These are phyloP conservation scores for Nemania diffusa DNA, from an alignment of 2,329 filamentous ascomycete genomes.

Conservation along the genomic window DNA sequence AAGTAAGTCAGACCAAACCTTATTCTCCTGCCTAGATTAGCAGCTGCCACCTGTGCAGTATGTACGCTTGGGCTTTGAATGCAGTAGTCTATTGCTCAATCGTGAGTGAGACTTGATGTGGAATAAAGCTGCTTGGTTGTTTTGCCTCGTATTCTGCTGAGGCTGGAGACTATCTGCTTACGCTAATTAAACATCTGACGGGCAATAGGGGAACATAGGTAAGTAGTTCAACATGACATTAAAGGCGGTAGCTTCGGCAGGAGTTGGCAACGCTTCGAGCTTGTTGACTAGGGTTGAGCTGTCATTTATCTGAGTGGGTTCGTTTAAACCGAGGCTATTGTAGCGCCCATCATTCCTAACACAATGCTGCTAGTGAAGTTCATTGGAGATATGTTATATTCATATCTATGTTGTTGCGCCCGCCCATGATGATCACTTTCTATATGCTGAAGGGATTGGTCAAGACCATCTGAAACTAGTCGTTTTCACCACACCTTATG, in stretches of 20 bases:
- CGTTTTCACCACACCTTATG: background rate
- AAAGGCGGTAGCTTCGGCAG: background rate
- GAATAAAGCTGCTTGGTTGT: conserved; percentile 10
- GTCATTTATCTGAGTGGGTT: background rate
- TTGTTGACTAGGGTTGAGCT: background rate
- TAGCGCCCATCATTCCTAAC: background rate
- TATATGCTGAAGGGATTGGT: background rate
- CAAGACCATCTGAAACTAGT: background rate
- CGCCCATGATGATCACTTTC: background rate
- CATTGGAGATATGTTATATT: background rate
- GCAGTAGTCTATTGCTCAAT: no score
- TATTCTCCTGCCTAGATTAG: background rate
- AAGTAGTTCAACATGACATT: background rate
- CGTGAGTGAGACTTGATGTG: conserved; percentile 16
- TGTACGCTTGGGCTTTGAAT: background rate
- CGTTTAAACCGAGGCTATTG: background rate
- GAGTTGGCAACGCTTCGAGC: background rate
- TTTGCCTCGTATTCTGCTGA: background rate
- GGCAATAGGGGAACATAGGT: background rate
- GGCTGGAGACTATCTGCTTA: background rate
- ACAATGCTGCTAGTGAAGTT: background rate
- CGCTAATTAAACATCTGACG: background rate
- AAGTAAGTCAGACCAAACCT: background rate
- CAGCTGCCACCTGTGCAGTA: background rate
- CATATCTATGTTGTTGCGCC: background rate